Conservation (phyloP, 441 rosid species). For the Bocquillonia castaneifolia region DNA sequence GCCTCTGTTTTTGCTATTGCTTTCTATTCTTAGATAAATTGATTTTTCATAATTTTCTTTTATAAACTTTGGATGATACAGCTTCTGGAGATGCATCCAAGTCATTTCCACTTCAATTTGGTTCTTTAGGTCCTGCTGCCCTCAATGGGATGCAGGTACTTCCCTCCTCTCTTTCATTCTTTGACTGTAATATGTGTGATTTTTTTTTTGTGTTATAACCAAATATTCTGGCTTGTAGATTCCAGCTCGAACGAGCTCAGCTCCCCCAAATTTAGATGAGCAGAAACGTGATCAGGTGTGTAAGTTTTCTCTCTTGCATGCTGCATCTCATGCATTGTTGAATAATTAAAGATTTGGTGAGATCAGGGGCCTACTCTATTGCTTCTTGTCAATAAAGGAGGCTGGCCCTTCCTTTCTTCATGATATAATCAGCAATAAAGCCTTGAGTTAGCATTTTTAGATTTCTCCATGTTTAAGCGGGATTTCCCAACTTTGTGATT, state of each 20-base stretch:
- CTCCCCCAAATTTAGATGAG: constrained; percentile 98
- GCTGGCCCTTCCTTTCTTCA: neutral
- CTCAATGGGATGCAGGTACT: constrained; percentile 75
- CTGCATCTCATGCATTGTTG: neutral
- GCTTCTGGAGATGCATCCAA: constrained; percentile 58
- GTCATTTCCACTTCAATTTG: constrained; percentile 74
- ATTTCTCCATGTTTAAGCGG: neutral
- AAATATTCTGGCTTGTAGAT: constrained; percentile 42
- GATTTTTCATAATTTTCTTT: neutral
- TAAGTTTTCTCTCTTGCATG: neutral
- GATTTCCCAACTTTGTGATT: neutral
- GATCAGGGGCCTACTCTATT: neutral
- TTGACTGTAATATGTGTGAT: neutral
- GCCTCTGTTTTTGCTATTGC: too few species aligned
- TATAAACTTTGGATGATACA: constrained; percentile 20
- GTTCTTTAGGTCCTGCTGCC: constrained; percentile 72
- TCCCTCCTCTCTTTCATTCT: constrained; percentile 4
- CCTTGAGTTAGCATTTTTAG: too few species aligned
- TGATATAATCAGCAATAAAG: too few species aligned
- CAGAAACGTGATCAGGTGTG: constrained; percentile 87
- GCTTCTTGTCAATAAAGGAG: neutral
- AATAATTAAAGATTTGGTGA: neutral
- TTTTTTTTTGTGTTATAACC: neutral
- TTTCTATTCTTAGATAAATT: neutral
- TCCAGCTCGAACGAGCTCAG: constrained; percentile 97